Base-by-base conservation (phyloP, 345 rosid genomes). In the Bruguiera parviflora region DNA sequence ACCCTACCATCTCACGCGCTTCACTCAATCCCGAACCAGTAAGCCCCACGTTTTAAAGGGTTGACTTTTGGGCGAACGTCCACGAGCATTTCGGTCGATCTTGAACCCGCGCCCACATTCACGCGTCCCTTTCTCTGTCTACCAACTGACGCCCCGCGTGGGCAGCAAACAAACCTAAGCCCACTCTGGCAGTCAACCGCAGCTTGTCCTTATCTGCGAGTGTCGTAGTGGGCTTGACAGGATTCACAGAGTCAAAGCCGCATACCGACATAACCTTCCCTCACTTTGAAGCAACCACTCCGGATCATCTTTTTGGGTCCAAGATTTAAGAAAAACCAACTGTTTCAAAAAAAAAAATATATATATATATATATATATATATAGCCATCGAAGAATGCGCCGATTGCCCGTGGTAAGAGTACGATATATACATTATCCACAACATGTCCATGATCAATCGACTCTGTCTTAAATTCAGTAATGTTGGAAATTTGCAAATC, bases 181-280 rank as follows among this genome's bases (percentile, higher is more conserved):
- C 89, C 81, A 79, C 84, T 74, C 85, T 83, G 85, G 71, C 78
- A 79, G 90, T 85, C 92, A 91, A 83, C 82, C 29, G 59, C 65
- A 63, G 67, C 10, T 59, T 73, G 58, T 76, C 71, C 43, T 74
- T n/a, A 66, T 57, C 55, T 53, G 64, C 21, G 27, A 70, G 15
- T 2, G 58, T 61, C 55, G 35, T 28, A 10, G 53, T 61, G 70
- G 66, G 35, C 56, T 68, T 70, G 78, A 66, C 35, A 24, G 51
- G 65, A 31, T 61, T 70, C 68, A 66, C 53, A 80, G 88, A 86
- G 97, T 92, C 96, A 92, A 92, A 83, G 65, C 84, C 87, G 61
- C 69, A 70, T 63, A 58, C 25, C n/a, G 70, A 82, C 89, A 84
- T 66, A 65, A 73, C 39, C 62, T 81, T 79, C 81, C 92, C 88